Evolutionary conservation across 108 stramenopile genomes (phyloP).

Genomic region (Skeletonema grethae): DNA sequence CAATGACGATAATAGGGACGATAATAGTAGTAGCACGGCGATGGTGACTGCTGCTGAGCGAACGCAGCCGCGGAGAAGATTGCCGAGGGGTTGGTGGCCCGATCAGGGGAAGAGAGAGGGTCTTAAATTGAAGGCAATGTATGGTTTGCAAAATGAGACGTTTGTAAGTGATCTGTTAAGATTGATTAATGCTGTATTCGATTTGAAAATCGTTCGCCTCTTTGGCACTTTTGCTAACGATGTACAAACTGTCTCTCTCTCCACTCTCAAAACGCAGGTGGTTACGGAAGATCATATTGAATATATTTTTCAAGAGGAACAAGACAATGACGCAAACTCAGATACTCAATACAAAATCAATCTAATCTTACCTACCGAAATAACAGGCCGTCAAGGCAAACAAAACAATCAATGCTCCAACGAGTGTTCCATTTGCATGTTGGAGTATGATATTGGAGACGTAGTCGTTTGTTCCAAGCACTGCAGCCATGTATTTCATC

Average conservation of each 20-base stretch:
- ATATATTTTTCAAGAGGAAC: slow-evolving; percentile 8
- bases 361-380: slow-evolving; percentile 11
- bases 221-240: not conserved
- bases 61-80: not conserved
- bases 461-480: slow-evolving; percentile 31
- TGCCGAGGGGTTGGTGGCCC: slow-evolving; percentile 4
- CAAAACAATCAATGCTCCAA: slow-evolving; percentile 11
- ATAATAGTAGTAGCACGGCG: not conserved
- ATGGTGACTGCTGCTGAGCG: not conserved
- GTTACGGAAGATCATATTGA: slow-evolving; percentile 21
- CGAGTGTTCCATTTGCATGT: slow-evolving; percentile 48
- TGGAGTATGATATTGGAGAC: slow-evolving; percentile 33
- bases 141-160: not conserved
- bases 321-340: not conserved
- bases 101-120: slow-evolving; percentile 2
- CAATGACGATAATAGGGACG: not conserved
- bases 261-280: slow-evolving; percentile 13
- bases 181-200: not conserved
- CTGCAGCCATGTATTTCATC: slow-evolving; percentile 55
- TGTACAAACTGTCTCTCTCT: not conserved
- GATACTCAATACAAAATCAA: not conserved
- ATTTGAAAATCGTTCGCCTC: not conserved
- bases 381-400: not conserved
- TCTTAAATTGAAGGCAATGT: not conserved
- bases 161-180: not conserved